Conservation (phyloP, 2,329 filamentous ascomycete species). For the Stagonosporopsis rhizophila region DNA sequence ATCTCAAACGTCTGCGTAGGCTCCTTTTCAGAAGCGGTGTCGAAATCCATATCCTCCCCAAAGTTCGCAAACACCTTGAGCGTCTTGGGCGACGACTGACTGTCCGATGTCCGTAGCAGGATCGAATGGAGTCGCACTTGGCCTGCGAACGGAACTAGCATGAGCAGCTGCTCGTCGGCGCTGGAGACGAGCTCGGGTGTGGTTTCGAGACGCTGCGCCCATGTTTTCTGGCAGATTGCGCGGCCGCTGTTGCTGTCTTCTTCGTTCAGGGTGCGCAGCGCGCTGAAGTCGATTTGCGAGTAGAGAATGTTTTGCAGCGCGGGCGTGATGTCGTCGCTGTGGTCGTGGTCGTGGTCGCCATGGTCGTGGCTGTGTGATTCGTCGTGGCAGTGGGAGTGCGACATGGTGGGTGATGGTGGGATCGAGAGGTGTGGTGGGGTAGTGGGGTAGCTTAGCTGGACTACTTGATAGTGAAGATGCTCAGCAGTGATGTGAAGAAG, state of each 20-base stretch:
- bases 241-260: slow-evolving; percentile 70
- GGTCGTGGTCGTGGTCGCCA: slow-evolving; percentile 92
- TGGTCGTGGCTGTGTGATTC: slow-evolving; percentile 77
- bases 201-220: slow-evolving; percentile 76
- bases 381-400: slow-evolving; percentile 36
- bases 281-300: slow-evolving; percentile 88
- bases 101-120: slow-evolving; percentile 79
- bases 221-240: slow-evolving; percentile 86
- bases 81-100: slow-evolving; percentile 72
- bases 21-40: slow-evolving; percentile 70
- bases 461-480: not conserved
- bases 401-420: slow-evolving; percentile 29
- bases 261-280: slow-evolving; percentile 87
- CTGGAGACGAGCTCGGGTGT: slow-evolving; percentile 83
- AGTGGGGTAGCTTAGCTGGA: slow-evolving; percentile 40
- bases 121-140: slow-evolving; percentile 93
- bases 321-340: slow-evolving; percentile 89
- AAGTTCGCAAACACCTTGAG: slow-evolving; percentile 90
- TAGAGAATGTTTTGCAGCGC: slow-evolving; percentile 91
- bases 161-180: slow-evolving; percentile 90
- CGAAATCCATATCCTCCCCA: slow-evolving; percentile 78
- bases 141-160: slow-evolving; percentile 91
- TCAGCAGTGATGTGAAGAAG: not conserved
- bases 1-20: slow-evolving; percentile 81
- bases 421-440: slow-evolving; percentile 28